These are phyloP conservation scores for Vitis rotundifolia DNA, from an alignment of 164 flowering plant genomes.

Conservation along the genomic window DNA sequence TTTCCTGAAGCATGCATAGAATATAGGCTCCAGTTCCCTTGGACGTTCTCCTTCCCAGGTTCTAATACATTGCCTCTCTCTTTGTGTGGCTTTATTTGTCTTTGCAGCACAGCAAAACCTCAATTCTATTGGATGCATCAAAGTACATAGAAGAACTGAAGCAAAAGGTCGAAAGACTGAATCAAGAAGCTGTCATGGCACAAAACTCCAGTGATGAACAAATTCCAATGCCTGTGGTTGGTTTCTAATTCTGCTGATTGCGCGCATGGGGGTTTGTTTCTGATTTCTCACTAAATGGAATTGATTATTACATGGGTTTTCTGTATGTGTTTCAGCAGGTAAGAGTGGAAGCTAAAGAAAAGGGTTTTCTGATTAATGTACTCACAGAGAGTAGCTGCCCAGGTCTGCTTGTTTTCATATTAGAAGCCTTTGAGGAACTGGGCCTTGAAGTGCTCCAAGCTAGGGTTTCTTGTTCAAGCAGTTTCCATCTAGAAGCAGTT, in stretches of 20 bases:
- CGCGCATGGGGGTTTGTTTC: too few species aligned
- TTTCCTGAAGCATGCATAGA: too few species aligned
- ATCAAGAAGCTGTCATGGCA: conserved; percentile 44
- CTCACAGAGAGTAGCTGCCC: conserved; percentile 14
- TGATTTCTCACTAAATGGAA: too few species aligned
- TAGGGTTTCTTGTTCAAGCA: conserved; percentile 31
- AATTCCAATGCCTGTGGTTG: conserved; percentile 11
- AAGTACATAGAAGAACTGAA: conserved; percentile 70
- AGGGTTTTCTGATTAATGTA: conserved; percentile 18
- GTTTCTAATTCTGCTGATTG: not conserved
- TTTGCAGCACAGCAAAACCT: conserved; percentile 45
- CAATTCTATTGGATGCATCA: conserved; percentile 67
- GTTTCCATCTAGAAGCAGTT: conserved; percentile 15
- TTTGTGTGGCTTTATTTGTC: not conserved
- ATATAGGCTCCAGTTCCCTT: too few species aligned
- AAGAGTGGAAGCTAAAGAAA: conserved; percentile 19
- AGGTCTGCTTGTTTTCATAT: conserved; percentile 25
- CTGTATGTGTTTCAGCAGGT: not conserved
- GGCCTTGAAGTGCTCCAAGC: conserved; percentile 27
- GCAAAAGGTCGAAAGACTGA: conserved; percentile 57
- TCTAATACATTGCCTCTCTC: not conserved
- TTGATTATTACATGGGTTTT: conserved; percentile 1
- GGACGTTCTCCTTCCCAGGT: too few species aligned
- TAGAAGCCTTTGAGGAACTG: conserved; percentile 31
- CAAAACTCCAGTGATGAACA: conserved; percentile 14